Conservation (phyloP, 305 asterid genomes). For the Nicotiana rustica region DNA sequence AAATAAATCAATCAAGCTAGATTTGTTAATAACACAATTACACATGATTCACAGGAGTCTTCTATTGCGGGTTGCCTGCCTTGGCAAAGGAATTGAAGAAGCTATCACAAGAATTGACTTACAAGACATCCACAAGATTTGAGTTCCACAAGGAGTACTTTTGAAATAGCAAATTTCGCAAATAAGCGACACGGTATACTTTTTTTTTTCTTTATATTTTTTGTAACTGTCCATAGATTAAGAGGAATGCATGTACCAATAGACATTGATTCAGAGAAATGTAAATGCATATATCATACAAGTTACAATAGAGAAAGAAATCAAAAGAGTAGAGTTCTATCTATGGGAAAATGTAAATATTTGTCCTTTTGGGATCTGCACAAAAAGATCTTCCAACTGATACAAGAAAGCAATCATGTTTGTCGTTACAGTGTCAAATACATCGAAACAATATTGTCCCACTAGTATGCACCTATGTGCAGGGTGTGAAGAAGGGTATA, state of each 20-base stretch:
- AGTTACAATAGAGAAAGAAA: conserved; percentile 45
- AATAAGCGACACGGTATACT: conserved; percentile 24
- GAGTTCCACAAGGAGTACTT: conserved; percentile 92
- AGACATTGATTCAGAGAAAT: conserved; percentile 38
- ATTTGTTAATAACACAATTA: conserved; percentile 8
- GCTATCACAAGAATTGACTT: conserved; percentile 72
- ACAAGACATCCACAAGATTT: conserved; percentile 86
- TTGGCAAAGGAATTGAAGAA: conserved; percentile 88
- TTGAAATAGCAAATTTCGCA: conserved; percentile 45
- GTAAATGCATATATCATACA: conserved; percentile 48
- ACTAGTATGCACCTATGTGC: conserved; percentile 15
- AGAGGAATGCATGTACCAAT: conserved; percentile 37
- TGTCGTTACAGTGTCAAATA: background rate
- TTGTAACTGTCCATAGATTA: conserved; percentile 55
- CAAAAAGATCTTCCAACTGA: background rate
- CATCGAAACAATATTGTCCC: background rate
- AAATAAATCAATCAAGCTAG: background rate
- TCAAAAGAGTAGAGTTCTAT: conserved; percentile 35
- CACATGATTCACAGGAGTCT: conserved; percentile 65
- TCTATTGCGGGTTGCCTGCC: conserved; percentile 87
- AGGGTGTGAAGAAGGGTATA: conserved; percentile 17
- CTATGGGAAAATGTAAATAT: conserved; percentile 25
- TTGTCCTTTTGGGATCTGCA: background rate
- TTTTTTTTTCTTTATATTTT: conserved; percentile 30
- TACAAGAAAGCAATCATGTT: conserved; percentile 7